Evolutionary conservation across 176 grass and related monocot species (phyloP), one percentile per base, ranked within the genome.

Genomic region (Olyra latifolia): DNA sequence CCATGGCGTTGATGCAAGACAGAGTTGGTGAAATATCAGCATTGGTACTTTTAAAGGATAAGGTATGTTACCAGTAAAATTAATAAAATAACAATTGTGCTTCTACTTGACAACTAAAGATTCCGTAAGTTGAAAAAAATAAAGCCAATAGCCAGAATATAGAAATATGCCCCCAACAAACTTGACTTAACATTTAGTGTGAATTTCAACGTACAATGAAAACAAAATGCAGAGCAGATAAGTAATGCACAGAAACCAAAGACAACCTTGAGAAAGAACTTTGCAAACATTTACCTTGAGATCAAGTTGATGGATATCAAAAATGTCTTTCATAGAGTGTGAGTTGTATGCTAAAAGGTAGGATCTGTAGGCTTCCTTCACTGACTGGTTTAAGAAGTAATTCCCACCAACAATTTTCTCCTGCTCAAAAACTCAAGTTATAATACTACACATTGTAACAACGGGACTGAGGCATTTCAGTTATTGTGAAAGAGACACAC

Each of bases 251-350:
- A 10, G 3, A 55, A n/a, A 77, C 23, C 13, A 39, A 73, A 3
- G 15, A 76, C 9, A 69, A 39, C 58, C 42, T 82, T 72, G 9
- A 39, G 4, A 43, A 69, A 78, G 20, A 63, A 52, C 16, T 84
- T 85, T 17, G 20, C 32, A 23, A 7, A 40, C 57, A 63, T 28
- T 56, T 95, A 98, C 95, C 95, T 95, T 92, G 24, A 98, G 81
- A 70, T 98, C 78, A 4, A 98, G 92, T 39, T 90, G 86, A 74
- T 95, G 95, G 62, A 95, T 90, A 77, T 98, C 85, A 59, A 98
- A 98, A 77, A 98, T 94, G 72, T 87, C 85, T 79, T 93, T 95
- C 95, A 98, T 93, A 23, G 92, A 89, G 76, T 98, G 95, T 47
- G 95, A 98, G 66, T 95, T 90, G 35, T 98, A 95, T 14, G 95